Evolutionary conservation across 352 stramenopile species (phyloP), one percentile per base, ranked within the genome.

Genomic region (Pythium coloratum): DNA sequence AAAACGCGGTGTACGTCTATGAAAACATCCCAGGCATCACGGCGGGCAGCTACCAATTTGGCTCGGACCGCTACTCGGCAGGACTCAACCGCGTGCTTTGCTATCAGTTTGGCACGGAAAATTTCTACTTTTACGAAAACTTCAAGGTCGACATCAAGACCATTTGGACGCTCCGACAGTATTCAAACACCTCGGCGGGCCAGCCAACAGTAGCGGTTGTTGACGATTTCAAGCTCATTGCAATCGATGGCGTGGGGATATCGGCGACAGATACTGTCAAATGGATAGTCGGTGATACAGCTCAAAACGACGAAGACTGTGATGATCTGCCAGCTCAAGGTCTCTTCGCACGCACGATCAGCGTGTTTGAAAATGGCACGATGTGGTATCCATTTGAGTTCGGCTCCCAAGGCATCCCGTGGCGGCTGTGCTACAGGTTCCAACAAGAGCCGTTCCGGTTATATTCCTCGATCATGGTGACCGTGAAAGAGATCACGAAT

Each of bases 1-100:
- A 90, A 38, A 90, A 89, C 80, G 78, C 81, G 3, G 82, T 90
- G 66, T 90, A 84, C 62, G n/a, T 91, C 40, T 91, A 91, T 50
- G 77, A 88, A 46, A 82, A 80, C 42, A 74, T 78, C 6, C 49
- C 59, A 0, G 67, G 63, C 0, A 69, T 81, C 2, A 84, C 83
- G 1, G 71, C 78, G 4, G 81, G 81, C 1, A 78, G 64, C 36
- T 89, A 88, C 54, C 72, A 77, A 64, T 81, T 88, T 49, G 73
- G 54, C 13, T 53, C 69, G 9, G 73, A 80, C 13, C 53, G 13
- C 0, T 60, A 46, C 5, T 76, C 76, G 0, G 77, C 77, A 1
- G 83, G 83, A 0, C 59, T 88, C 0, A 32, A 58, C 0, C 79
- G 81, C 3, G 71, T 80, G 28, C 62, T 90, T 8, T 91, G 83